These are phyloP conservation scores for Firmiana major DNA, from an alignment of 345 rosid genomes.

Conservation along the genomic window DNA sequence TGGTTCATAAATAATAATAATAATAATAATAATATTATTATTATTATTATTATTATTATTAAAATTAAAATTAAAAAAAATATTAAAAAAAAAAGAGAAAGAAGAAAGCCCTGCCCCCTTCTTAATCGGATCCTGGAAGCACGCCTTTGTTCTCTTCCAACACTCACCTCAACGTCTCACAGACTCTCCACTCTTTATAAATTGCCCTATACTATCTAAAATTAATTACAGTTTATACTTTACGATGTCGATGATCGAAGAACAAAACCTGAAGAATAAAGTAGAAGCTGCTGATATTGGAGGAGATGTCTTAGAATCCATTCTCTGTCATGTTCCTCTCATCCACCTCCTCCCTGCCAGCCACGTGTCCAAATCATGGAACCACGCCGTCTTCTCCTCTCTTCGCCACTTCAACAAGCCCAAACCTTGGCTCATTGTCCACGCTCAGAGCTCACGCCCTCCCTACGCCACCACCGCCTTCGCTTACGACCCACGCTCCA, in stretches of 20 bases:
- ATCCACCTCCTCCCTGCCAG: conserved; percentile 53
- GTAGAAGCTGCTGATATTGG: conserved; percentile 12
- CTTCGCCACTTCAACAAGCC: conserved; percentile 40
- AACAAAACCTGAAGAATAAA: not conserved
- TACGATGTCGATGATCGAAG: not conserved
- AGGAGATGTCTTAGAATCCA: conserved; percentile 53
- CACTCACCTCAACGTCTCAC: too few species aligned
- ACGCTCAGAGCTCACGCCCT: conserved; percentile 35
- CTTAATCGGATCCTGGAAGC: too few species aligned
- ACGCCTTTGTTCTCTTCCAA: too few species aligned
- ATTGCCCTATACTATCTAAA: not conserved
- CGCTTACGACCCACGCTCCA: conserved; percentile 78
- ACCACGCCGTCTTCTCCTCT: conserved; percentile 56
- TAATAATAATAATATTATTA: too few species aligned
- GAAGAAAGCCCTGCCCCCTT: too few species aligned
- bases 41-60: too few species aligned
- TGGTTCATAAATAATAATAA: too few species aligned
- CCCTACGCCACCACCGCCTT: conserved; percentile 33
- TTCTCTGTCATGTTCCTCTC: conserved; percentile 53
- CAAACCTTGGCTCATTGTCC: conserved; percentile 70
- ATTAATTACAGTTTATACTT: not conserved
- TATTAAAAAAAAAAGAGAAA: too few species aligned
- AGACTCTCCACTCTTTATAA: not conserved
- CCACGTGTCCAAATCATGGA: conserved; percentile 70
- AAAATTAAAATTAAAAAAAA: too few species aligned